Percentiles rank a stretch among this genome's conserved stretches.
Evolutionary conservation across 208 protist species (phyloP).

Genomic region (Leishmania tropica): DNA sequence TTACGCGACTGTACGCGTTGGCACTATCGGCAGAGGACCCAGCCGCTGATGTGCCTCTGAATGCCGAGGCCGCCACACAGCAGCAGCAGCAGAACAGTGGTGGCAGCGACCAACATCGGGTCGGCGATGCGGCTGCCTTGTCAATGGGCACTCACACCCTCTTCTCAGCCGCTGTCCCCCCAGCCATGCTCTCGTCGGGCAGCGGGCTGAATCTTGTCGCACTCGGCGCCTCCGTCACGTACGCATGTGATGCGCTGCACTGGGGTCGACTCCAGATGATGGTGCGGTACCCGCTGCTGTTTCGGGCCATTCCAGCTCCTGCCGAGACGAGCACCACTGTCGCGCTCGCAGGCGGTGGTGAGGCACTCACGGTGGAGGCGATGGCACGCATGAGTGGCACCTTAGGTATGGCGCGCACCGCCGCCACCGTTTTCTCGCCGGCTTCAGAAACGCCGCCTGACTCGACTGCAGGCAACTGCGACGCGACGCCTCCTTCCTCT

Average conservation of each 20-base stretch:
- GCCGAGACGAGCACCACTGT: not conserved
- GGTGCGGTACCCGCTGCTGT: slow-evolving; percentile 31
- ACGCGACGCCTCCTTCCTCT: not conserved
- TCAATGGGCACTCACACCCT: not conserved
- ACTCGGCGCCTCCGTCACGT: slow-evolving; percentile 19
- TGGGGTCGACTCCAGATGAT: slow-evolving; percentile 28
- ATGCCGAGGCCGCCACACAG: not conserved
- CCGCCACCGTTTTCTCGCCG: not conserved
- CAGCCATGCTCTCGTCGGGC: not conserved
- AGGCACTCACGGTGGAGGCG: slow-evolving; percentile 16
- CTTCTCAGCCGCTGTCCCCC: not conserved
- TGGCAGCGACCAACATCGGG: not conserved
- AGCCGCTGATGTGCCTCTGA: not conserved
- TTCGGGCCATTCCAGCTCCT: slow-evolving; percentile 3
- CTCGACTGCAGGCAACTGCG: not conserved
- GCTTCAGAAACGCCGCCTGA: not conserved
- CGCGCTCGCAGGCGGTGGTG: not conserved
- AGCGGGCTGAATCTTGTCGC: slow-evolving; percentile 19
- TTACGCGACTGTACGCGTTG: slow-evolving; percentile 24
- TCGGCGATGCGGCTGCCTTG: not conserved
- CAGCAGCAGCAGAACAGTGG: not conserved
- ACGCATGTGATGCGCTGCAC: slow-evolving; percentile 21
- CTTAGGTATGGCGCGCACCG: slow-evolving; percentile 10
- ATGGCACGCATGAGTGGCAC: slow-evolving; percentile 11
- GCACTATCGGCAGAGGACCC: slow-evolving; percentile 6